These are phyloP conservation scores for Schizopora paradoxa DNA, from an alignment of 1,284 basidiomycete species.

Conservation along the genomic window DNA sequence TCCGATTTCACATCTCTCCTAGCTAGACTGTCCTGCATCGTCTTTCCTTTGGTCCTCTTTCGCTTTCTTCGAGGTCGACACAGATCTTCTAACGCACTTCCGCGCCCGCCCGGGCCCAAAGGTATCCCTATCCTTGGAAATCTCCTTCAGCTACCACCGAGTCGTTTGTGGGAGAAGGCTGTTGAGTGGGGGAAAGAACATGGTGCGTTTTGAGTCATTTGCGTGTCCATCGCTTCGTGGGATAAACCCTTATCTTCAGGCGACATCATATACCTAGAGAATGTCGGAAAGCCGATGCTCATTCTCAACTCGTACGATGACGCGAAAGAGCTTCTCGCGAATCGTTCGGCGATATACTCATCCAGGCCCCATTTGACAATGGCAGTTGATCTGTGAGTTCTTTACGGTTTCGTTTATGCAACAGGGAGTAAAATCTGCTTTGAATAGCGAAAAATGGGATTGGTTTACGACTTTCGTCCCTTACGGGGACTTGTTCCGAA, in stretches of 20 bases:
- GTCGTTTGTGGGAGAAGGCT: no score
- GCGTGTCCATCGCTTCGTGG: no score
- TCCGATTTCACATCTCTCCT: no score
- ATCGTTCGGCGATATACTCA: constrained; percentile 7
- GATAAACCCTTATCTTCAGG: constrained; percentile 4
- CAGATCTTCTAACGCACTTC: no score
- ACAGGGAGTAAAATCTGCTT: not conserved
- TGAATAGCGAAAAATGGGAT: not conserved
- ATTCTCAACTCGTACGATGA: constrained; percentile 7
- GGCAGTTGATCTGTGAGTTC: not conserved
- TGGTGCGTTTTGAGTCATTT: no score
- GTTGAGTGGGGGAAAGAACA: no score
- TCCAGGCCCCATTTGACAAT: constrained; percentile 8
- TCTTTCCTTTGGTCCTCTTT: no score
- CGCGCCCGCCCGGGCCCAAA: constrained; percentile 6
- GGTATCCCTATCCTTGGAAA: constrained; percentile 4
- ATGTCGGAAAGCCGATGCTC: constrained; percentile 6
- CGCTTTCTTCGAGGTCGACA: no score
- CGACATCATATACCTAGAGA: constrained; percentile 3
- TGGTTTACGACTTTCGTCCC: not conserved
- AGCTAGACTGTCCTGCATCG: no score
- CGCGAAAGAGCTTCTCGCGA: constrained; percentile 7
- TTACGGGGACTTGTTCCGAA: not conserved
- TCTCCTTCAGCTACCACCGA: constrained; percentile 1
- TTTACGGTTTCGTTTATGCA: not conserved